Base-by-base conservation (phyloP, 768 basidiomycete genomes). In the Tubosaeta sp. region DNA sequence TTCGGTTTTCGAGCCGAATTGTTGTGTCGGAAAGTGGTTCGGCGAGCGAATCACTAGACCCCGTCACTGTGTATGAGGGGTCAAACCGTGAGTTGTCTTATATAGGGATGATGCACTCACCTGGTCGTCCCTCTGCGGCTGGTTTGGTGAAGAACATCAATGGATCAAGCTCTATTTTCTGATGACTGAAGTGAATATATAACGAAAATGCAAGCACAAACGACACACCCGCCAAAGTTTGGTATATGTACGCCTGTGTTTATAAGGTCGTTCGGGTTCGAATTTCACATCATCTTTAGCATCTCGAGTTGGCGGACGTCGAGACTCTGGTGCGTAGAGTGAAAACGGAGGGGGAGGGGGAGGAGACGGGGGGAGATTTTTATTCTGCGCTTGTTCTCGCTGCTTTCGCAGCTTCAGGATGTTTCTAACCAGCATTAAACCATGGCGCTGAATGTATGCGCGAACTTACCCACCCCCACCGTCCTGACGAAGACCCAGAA, bases 391-490 rank as follows among this genome's bases (percentile, higher is more conserved):
- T 18, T 14, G 31, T 36, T 60, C 53, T 40, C 66, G 66, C 50
- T 71, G 63, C 54, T 76, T 79, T 51, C 69, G 68, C 32, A 78
- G 58, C 69, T 76, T 83, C 38, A 78, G 63, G 24, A 76, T 53
- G 52, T 78, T 77, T 27, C 75, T 78, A 27, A 27, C 14, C 46
- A 44, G 9, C 12, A 34, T 56, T 46, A 44, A 48, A 35, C 25
- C 36, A 41, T 0, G 25, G 49, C 44, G 22, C 8, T 12, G 55
- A 52, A 49, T 12, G 19, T 38, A 44, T 25, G 21, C 39, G 12
- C 32, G 39, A 31, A 73, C 80, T 66, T 62, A 86, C 85, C 83
- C 83, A 55, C 73, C 80, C 40, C 83, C 82, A 31, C 82, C 84
- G 32, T 75, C 72, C 40, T 74, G 64, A 47, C 72, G 75, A 43